Conservation (phyloP, 2,329 filamentous ascomycete genomes). For the Sphaerulina vaccinii region DNA sequence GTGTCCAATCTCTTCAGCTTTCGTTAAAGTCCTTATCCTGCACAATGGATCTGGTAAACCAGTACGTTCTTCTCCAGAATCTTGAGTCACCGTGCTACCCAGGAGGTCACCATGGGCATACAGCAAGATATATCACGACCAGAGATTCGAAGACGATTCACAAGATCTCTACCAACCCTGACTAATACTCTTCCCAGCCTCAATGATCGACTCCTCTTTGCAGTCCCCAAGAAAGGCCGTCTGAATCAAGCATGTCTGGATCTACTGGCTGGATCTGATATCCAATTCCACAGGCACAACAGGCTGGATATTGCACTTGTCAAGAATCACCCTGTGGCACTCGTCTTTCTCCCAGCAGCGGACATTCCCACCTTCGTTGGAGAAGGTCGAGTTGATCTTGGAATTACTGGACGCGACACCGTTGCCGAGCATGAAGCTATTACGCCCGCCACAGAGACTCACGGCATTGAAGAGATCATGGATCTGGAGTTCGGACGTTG, state of each 20-base stretch:
- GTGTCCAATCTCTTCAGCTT: conserved; percentile 7
- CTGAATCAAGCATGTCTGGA: conserved; percentile 85
- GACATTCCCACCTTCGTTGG: conserved; percentile 98
- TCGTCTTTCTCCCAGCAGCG: conserved; percentile 93
- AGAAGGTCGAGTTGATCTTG: conserved; percentile 87
- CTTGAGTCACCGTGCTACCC: too few relatives aligned
- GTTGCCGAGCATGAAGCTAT: conserved; percentile 73
- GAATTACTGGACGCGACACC: conserved; percentile 92
- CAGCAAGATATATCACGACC: conserved; percentile 1
- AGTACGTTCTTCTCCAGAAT: conserved; percentile 32
- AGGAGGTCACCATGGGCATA: conserved; percentile 13
- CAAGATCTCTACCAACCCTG: conserved; percentile 36
- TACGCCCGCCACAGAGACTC: conserved; percentile 47
- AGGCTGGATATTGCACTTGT: conserved; percentile 96
- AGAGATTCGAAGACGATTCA: conserved; percentile 21
- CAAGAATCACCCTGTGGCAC: conserved; percentile 91
- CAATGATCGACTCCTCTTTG: conserved; percentile 89
- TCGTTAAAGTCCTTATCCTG: background rate
- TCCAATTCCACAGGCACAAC: conserved; percentile 93
- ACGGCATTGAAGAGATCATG: conserved; percentile 79
- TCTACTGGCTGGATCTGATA: conserved; percentile 87
- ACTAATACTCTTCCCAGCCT: conserved; percentile 59
- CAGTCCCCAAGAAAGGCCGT: conserved; percentile 98
- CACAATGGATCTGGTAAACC: conserved; percentile 39
- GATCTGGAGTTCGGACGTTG: conserved; percentile 88